Evolutionary conservation across 192 early-diverging fungal species (phyloP), one percentile per base, ranked within the genome.

Genomic region (Coemansia sp.): DNA sequence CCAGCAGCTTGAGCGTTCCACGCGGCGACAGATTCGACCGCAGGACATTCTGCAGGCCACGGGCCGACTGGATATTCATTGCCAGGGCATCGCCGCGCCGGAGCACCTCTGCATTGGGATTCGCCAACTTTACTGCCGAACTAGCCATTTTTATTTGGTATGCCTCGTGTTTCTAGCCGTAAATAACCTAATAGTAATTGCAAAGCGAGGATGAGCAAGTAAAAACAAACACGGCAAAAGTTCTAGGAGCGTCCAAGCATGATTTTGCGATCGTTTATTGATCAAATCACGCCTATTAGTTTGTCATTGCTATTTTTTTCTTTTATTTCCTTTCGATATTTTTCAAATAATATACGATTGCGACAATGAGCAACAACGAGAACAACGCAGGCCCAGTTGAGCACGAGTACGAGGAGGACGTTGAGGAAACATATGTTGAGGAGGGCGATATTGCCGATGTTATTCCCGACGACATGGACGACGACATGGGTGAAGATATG

Each of bases 1-100:
- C 97, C 52, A 99, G 86, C 90, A 99, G 96, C 84, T 99, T 99
- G 75, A 98, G 92, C 17, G 97, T 99, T 37, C 97, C 97, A 74
- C 92, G 92, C 8, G 97, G 97, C 17, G 96, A 96, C 58, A 99
- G 88, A 82, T 99, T 99, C 40, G 96, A 92, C 64, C 88, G 89
- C 21, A 99, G 81, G 19, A 99, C 97, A 64, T 96, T 95, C 76
- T 96, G 93, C 60, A 99, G 85, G 53, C 97, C 97, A 49, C 94
- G 85, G 12, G 94, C 97, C 22, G 94, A 94, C 57, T 89, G 93
- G 74, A 96, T 96, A 83, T 98, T 98, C 83, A 97, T 84, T 74
- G 90, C 88, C 44, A 98, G 87, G 22, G 97, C 96, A 83, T 98
- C 96, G 71, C 97, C 97, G 70, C 94, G 91, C 66, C 95, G 86